Evolutionary conservation across 2,329 filamentous ascomycete genomes (phyloP).

Genomic region (Dothistroma pini): DNA sequence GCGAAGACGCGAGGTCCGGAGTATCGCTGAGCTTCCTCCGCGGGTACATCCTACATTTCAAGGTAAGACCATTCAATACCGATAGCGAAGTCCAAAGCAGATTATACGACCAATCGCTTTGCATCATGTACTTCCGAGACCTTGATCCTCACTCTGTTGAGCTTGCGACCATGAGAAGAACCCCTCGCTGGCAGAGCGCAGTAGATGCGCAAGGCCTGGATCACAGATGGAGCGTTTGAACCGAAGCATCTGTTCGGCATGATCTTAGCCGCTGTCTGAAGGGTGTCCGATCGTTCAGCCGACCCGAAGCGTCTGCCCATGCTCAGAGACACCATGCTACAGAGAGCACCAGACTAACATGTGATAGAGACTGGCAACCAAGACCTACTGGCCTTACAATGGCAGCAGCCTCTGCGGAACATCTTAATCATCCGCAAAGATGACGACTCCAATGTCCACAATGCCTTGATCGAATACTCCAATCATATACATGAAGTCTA

Average conservation of each 20-base stretch:
- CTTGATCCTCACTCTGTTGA: too few relatives aligned
- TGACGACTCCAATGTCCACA: slow-evolving; percentile 52
- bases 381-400: slow-evolving; percentile 63
- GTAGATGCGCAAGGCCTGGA: too few relatives aligned
- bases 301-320: too few relatives aligned
- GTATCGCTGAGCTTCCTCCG: slow-evolving; percentile 49
- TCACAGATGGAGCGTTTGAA: too few relatives aligned
- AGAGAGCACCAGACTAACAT: slow-evolving; percentile 23
- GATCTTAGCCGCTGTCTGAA: too few relatives aligned
- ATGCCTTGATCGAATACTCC: slow-evolving; percentile 56
- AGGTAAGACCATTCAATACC: slow-evolving; percentile 42
- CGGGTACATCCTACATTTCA: slow-evolving; percentile 62
- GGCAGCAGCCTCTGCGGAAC: slow-evolving; percentile 65
- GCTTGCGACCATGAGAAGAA: too few relatives aligned
- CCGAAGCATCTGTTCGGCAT: too few relatives aligned
- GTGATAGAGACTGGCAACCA: slow-evolving; percentile 52
- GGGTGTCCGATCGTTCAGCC: too few relatives aligned
- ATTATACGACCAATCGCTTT: too few relatives aligned
- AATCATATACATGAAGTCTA: slow-evolving; percentile 76
- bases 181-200: too few relatives aligned
- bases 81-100: slow-evolving; percentile 55
- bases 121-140: too few relatives aligned
- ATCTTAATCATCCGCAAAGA: slow-evolving; percentile 67
- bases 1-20: slow-evolving; percentile 47
- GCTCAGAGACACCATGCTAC: too few relatives aligned